Base-by-base conservation (phyloP, 495 filamentous ascomycete genomes). In the Daldinia vernicosa region DNA sequence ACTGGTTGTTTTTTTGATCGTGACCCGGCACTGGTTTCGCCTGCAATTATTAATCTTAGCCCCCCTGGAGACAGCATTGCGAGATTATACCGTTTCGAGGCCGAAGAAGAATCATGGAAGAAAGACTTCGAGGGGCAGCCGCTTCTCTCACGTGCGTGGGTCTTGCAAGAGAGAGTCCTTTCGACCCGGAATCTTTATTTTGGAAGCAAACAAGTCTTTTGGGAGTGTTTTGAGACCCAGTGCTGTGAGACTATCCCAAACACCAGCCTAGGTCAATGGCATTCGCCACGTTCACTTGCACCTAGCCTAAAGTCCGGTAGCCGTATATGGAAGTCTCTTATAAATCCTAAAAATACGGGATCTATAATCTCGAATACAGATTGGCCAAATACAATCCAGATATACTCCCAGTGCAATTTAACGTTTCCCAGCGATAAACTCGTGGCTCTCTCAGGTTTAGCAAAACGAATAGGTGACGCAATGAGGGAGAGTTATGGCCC, bases 91-190 rank as follows among this genome's bases (percentile, higher is more conserved):
- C 43, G 64, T 7, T 53, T 67, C 19, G 56, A 43, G 1, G 27
- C 24, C 6, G 66, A 69, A 6, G 58, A n/a, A 43, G 17, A 69
- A 15, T 3, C 66, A 5, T 69, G 66, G 66, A 35, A 11, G 3
- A 24, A 11, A 11, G 60, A 63, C 19, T 67, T 75, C 19, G 33
- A 63, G n/a, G 33, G 27, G 7, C 63, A 70, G 24, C 63, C 66
- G 1, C 60, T 75, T 3, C 22, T 68, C 9, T 32, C 65, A 17
- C 39, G 74, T 1, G 71, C 51, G 0, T 76, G 71, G 74, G 71
- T 74, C 0, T 35, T 76, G 3, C 74, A 76, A 32, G 74, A 76
- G 14, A 62, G 69, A 6, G 35, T 76, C 0, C 64, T 76, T 9
- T 57, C 75, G 2, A 40, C 67, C 17, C 53, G 75, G 8, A 67